phyloP scores from a whole-genome alignment of 176 grass and related monocot species.

The Lolium perenne region DNA sequence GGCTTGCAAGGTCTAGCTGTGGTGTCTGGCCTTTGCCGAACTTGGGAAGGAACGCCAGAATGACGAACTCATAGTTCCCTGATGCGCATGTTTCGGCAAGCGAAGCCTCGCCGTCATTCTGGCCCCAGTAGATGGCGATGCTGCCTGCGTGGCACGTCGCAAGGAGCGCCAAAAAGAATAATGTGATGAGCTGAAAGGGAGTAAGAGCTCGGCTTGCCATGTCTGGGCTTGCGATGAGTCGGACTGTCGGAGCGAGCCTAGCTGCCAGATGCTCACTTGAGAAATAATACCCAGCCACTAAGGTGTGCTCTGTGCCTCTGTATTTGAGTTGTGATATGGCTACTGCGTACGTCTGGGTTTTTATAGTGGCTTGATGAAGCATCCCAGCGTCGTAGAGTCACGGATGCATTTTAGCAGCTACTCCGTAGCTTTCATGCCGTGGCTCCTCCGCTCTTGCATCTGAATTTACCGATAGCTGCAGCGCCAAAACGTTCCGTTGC shows the following conservation, averaged over 20 bases:
- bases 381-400: background rate
- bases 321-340: background rate
- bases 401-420: background rate
- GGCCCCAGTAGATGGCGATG: conserved; percentile 71
- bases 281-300: background rate
- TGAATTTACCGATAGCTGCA: conserved; percentile 36
- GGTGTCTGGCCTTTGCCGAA: conserved; percentile 76
- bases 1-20: conserved; percentile 55
- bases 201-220: conserved; percentile 39
- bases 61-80: conserved; percentile 61
- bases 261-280: background rate
- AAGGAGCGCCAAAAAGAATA: conserved; percentile 2
- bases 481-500: background rate
- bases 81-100: conserved; percentile 49
- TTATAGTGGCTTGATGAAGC: conserved; percentile 16
- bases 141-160: conserved; percentile 51
- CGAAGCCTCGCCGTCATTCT: conserved; percentile 60
- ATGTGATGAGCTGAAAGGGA: conserved; percentile 7
- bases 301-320: background rate
- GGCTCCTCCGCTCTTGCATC: background rate
- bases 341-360: background rate
- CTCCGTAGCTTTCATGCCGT: conserved; percentile 39
- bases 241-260: background rate
- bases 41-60: conserved; percentile 63
- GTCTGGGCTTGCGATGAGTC: background rate